Evolutionary conservation across 176 grass and related monocot species (phyloP), one percentile per base, ranked within the genome.

Genomic region (Hsuehochloa calcarea): DNA sequence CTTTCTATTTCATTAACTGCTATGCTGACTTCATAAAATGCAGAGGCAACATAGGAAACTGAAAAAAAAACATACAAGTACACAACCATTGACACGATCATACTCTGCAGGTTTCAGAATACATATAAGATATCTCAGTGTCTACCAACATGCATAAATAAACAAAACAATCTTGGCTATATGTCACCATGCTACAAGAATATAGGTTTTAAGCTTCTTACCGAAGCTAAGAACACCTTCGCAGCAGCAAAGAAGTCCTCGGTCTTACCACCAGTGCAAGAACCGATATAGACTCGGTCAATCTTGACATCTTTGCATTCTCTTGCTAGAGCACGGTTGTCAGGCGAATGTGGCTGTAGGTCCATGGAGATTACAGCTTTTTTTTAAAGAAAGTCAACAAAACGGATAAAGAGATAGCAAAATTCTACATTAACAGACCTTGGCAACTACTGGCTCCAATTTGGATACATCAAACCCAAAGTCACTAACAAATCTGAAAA

Each of bases 301-400:
- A 95, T 91, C 89, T 94, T 98, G 37, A 98, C 93, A 76, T 95
- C 89, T 74, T 92, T 95, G 91, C 96, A 98, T 75, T 95, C 96
- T 92, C 91, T 98, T 90, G 96, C 93, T 84, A 92, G 78, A 80
- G 93, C 93, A 70, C 90, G 90, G 80, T 95, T 98, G 65, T 98
- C 96, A 86, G 96, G 96, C 5, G 96, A 98, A 93, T 98, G 96
- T 14, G 96, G 93, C 96, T 98, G 89, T 39, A 90, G 41, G 51
- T 75, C 50, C 44, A 77, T 8, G 23, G 75, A 52, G 19, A 72
- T 60, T n/a, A 71, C 29, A 71, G 45, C 51, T 49, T 68, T n/a
- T n/a, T 74, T 52, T 65, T 65, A 26, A 66, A 43, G 1, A 49
- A 75, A 85, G 68, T 60, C 11, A 88, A 49, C 23, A 69, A 56